Base-by-base conservation (phyloP, 140 eudicot species). In the Oenanthe javanica region DNA sequence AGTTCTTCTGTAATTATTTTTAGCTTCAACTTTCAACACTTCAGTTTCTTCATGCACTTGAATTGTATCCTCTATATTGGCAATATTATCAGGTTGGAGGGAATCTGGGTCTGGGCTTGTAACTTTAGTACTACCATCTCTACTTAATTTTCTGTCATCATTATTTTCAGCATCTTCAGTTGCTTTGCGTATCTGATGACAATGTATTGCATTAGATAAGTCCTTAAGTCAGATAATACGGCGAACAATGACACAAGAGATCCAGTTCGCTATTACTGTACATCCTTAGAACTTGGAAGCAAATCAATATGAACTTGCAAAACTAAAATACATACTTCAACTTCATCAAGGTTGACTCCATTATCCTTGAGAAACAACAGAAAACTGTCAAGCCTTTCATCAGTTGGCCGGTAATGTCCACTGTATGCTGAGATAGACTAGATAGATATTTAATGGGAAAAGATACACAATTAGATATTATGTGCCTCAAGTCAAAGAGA, bases 371-470 rank as follows among this genome's bases (percentile, higher is more conserved):
- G 93, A 86, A 89, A 87, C 46, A 87, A 85, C 77, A 92, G 72
- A 79, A 94, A 94, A 80, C 77, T 77, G 70, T 84, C 88, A 18
- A 94, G 90, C 81, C 88, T 88, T 61, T 92, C 96, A 27, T 90
- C 96, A 8, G 96, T 90, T 81, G 98, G 98, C 81, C 92, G 93
- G 84, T 94, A 94, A 87, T 94, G 98, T 84, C 98, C 98, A 89
- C 98, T 94, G 86, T 94, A 92, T 21, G 98, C 87, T 43, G 98
- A 94, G 80, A 94, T 89, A 38, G 88, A 83, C 98, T 94, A 89
- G 27, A 85, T 82, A 78, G 45, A 80, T 71, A 50, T 46, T 63
- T 57, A 82, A 51, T 10, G 31, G 78, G 18, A 27, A 42, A 46
- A 54, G 13, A 16, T 57, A 2, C 25, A 14, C 54, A 18, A 31